These are phyloP conservation scores for Xylaria sp. DNA, from an alignment of 2,329 filamentous ascomycete genomes.

Conservation along the genomic window DNA sequence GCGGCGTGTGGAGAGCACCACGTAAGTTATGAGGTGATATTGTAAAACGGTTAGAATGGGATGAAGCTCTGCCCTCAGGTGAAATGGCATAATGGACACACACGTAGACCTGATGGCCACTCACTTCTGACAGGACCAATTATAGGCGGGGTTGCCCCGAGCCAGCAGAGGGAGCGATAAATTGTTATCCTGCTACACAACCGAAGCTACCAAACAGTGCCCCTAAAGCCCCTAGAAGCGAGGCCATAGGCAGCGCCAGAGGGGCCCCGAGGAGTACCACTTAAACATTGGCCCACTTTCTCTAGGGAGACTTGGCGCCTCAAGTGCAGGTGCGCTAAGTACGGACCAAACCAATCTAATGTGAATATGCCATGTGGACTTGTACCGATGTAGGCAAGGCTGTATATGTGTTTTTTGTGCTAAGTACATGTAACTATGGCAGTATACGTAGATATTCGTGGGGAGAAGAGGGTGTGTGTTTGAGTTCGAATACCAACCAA, in stretches of 20 bases:
- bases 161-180: background rate
- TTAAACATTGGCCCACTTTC: constrained; percentile 15
- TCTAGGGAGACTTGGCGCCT: background rate
- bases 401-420: too few species aligned
- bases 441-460: too few species aligned
- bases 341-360: too few species aligned
- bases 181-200: constrained; percentile 15
- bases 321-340: background rate
- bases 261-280: constrained; percentile 10
- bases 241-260: background rate
- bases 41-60: constrained; percentile 4
- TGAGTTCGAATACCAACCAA: too few species aligned
- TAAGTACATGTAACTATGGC: too few species aligned
- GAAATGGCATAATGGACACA: background rate
- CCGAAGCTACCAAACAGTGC: background rate
- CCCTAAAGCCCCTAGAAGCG: background rate
- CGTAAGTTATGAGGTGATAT: constrained; percentile 4
- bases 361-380: constrained; percentile 1
- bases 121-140: constrained; percentile 8
- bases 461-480: too few species aligned
- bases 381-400: too few species aligned
- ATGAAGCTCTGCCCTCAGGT: constrained; percentile 2
- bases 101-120: background rate
- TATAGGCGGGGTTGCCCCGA: constrained; percentile 12
- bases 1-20: background rate